A percentile compares a stretch with the other conserved stretches of the same genome.
Conservation (phyloP, 495 filamentous ascomycete genomes). For the Durotheca rogersii region DNA sequence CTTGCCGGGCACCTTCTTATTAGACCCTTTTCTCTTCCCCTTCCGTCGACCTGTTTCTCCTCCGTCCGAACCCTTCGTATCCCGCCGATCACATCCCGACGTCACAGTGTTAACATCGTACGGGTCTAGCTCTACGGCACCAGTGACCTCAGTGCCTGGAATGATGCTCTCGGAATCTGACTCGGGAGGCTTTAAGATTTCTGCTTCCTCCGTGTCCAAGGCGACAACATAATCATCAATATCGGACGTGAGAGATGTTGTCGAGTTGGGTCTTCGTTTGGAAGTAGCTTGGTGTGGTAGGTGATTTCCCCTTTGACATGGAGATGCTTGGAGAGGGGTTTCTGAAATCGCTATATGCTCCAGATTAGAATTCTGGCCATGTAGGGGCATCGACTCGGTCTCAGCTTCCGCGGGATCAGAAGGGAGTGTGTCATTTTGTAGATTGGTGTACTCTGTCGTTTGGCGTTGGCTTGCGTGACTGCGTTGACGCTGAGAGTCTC, state of each 20-base stretch:
- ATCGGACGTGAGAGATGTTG: constrained; percentile 3
- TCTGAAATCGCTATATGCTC: constrained; percentile 14
- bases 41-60: neutral
- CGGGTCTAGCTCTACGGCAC: neutral
- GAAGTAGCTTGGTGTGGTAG: neutral
- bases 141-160: neutral
- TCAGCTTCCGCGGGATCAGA: constrained; percentile 22
- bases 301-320: neutral
- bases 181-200: neutral
- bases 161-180: neutral
- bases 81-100: constrained; percentile 2
- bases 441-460: neutral
- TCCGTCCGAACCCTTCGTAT: constrained; percentile 17
- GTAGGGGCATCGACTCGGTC: constrained; percentile 22
- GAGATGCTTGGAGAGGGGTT: constrained; percentile 1
- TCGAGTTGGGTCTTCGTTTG: neutral
- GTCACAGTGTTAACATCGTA: constrained; percentile 11
- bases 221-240: constrained; percentile 8
- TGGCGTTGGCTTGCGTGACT: neutral
- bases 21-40: constrained; percentile 7
- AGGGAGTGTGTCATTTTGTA: constrained; percentile 9
- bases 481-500: neutral
- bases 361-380: neutral
- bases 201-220: neutral
- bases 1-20: constrained; percentile 9